These are phyloP conservation scores for Psilocybe cyanescens DNA, from an alignment of 768 basidiomycete species.

Conservation along the genomic window DNA sequence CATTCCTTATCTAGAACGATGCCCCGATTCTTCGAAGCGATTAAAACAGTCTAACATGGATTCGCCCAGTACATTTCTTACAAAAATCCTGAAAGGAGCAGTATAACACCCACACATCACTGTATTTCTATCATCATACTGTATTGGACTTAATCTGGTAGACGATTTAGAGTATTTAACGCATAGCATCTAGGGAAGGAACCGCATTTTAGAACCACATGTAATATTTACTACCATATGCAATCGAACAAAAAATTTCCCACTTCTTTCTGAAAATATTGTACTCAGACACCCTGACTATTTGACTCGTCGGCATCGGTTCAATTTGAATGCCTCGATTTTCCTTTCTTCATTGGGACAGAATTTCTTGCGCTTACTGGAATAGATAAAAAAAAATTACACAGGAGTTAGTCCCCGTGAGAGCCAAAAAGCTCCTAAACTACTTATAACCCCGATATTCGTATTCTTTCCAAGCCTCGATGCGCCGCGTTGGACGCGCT, in stretches of 20 bases:
- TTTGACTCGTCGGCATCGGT: neutral
- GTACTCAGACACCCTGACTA: no score
- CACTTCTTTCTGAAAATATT: neutral
- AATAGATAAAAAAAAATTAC: neutral
- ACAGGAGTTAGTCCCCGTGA: constrained; percentile 3
- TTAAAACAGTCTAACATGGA: constrained; percentile 28
- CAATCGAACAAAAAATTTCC: constrained; percentile 7
- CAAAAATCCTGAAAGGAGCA: constrained; percentile 5
- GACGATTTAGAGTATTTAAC: constrained; percentile 21
- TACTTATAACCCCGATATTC: neutral
- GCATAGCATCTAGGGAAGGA: constrained; percentile 18
- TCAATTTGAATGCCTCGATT: neutral
- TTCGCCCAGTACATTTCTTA: neutral
- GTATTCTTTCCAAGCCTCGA: neutral
- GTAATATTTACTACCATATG: constrained; percentile 14
- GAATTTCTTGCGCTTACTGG: neutral
- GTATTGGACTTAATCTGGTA: constrained; percentile 17
- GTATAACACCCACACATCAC: constrained; percentile 12
- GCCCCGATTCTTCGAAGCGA: constrained; percentile 48
- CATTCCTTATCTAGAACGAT: constrained; percentile 44
- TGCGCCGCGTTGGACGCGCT: neutral
- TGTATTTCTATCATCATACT: constrained; percentile 25
- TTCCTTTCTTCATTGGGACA: neutral
- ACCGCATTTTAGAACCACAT: constrained; percentile 19
- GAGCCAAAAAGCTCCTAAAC: neutral